A percentile compares a stretch with the other conserved stretches of the same genome.
These are phyloP conservation scores for Cladosporium austrohemisphaericum DNA, from an alignment of 2,329 filamentous ascomycete species.

Conservation along the genomic window DNA sequence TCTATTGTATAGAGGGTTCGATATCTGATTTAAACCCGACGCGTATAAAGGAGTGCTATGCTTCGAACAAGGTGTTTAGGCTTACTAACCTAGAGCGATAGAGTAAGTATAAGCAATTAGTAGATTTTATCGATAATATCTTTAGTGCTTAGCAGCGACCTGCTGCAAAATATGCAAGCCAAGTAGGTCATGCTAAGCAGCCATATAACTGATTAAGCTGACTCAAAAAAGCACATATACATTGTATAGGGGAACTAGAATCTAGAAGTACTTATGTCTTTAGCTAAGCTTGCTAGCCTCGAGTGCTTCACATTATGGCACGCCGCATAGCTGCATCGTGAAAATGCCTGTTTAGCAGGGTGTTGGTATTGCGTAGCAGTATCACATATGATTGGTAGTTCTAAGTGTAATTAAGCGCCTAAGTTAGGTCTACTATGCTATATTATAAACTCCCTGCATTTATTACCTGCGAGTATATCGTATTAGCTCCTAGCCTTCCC, in stretches of 20 bases:
- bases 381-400: background rate
- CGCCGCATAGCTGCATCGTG: background rate
- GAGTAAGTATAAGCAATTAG: background rate
- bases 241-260: background rate
- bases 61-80: background rate
- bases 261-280: background rate
- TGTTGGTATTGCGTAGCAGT: background rate
- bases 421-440: background rate
- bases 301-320: background rate
- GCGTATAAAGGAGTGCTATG: background rate
- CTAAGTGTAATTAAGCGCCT: background rate
- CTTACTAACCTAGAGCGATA: background rate
- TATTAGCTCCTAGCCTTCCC: background rate
- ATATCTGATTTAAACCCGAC: background rate
- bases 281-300: background rate
- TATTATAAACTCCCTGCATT: background rate
- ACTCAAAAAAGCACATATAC: background rate
- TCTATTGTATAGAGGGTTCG: background rate
- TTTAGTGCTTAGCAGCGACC: background rate
- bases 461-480: background rate
- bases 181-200: background rate
- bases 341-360: background rate
- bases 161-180: background rate
- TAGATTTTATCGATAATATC: constrained; percentile 2
- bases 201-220: background rate